Conservation (phyloP, 208 protist genomes). For the Novymonas esmeraldas region DNA sequence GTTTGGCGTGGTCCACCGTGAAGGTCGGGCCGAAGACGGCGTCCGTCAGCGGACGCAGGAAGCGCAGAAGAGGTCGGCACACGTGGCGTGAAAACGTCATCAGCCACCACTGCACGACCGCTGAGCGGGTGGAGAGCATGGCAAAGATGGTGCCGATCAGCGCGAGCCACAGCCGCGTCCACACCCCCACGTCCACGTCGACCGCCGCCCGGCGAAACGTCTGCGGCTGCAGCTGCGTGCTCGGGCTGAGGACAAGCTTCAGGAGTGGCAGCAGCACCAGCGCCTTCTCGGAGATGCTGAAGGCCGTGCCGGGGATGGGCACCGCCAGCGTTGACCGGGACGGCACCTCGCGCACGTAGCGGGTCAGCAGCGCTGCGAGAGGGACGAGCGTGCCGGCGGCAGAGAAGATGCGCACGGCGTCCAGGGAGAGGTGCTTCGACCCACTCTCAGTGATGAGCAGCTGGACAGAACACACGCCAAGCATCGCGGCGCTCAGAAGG, state of each 20-base stretch:
- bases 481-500: conserved; percentile 38
- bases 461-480: conserved; percentile 45
- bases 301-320: conserved; percentile 32
- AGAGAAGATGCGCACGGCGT: conserved; percentile 56
- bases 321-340: conserved; percentile 25
- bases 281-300: conserved; percentile 43
- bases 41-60: conserved; percentile 38
- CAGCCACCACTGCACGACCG: conserved; percentile 40
- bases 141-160: conserved; percentile 56
- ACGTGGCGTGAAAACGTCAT: conserved; percentile 26
- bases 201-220: conserved; percentile 46
- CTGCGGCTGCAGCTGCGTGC: conserved; percentile 32
- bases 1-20: conserved; percentile 41
- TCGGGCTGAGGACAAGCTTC: conserved; percentile 48
- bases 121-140: conserved; percentile 30
- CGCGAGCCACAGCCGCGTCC: conserved; percentile 48
- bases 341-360: conserved; percentile 53
- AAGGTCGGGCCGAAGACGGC: conserved; percentile 39
- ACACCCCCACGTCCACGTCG: conserved; percentile 53
- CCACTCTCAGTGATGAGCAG: conserved; percentile 48
- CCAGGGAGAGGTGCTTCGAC: conserved; percentile 34
- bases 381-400: conserved; percentile 54
- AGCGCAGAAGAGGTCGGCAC: conserved; percentile 49
- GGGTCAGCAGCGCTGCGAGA: conserved; percentile 42
- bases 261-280: conserved; percentile 45